These are phyloP conservation scores for Aschersonia sp. DNA, from an alignment of 2,329 filamentous ascomycete genomes.

Conservation along the genomic window DNA sequence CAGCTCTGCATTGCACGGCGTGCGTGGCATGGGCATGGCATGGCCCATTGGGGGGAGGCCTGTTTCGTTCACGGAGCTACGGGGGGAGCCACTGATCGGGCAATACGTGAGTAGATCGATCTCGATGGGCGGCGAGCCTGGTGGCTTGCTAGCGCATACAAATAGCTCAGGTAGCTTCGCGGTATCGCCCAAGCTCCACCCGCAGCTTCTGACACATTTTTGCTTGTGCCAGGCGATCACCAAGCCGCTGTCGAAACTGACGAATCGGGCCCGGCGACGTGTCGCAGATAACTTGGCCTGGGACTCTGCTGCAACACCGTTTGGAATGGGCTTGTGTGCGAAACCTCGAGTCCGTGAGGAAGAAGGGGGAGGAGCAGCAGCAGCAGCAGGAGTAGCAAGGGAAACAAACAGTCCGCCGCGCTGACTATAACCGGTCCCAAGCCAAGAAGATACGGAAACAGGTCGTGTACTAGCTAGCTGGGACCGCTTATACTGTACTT, in stretches of 20 bases:
- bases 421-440: no score
- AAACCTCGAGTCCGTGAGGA: not conserved
- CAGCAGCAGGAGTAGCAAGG: not conserved
- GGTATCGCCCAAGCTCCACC: not conserved
- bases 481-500: no score
- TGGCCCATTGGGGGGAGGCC: not conserved
- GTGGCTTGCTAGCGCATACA: constrained; percentile 2
- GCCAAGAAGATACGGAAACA: no score
- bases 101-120: constrained; percentile 4
- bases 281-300: not conserved
- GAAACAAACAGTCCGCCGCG: not conserved
- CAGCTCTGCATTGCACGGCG: not conserved
- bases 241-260: not conserved
- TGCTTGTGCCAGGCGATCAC: not conserved
- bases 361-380: not conserved
- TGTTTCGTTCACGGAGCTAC: not conserved
- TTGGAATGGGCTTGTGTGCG: not conserved
- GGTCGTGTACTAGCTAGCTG: no score
- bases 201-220: not conserved
- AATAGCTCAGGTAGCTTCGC: constrained; percentile 1
- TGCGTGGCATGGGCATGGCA: not conserved
- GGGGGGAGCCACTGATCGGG: constrained; percentile 2
- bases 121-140: constrained; percentile 2
- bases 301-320: not conserved
- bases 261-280: not conserved